A percentile compares a stretch with the other conserved stretches of the same genome.
These are phyloP conservation scores for Penicillium maclennaniae DNA, from an alignment of 495 filamentous ascomycete species.

Conservation along the genomic window DNA sequence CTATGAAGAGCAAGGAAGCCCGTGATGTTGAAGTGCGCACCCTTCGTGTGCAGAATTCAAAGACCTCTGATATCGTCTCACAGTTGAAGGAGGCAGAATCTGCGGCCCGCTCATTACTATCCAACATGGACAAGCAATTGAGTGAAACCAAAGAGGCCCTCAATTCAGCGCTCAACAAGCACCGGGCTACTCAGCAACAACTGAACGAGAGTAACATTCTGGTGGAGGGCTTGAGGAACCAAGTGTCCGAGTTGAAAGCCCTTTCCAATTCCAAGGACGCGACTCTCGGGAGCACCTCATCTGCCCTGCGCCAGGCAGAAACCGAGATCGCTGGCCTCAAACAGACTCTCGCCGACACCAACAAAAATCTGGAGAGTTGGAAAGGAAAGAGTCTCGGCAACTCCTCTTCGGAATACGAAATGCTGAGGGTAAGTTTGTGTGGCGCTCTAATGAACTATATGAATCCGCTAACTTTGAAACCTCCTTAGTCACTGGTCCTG, in stretches of 20 bases:
- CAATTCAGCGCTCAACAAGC: slow-evolving; percentile 58
- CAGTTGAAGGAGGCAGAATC: slow-evolving; percentile 86
- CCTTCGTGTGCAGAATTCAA: slow-evolving; percentile 74
- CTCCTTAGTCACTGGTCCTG: slow-evolving; percentile 68
- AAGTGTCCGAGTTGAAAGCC: slow-evolving; percentile 70
- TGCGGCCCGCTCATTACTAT: slow-evolving; percentile 55
- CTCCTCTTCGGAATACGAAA: slow-evolving; percentile 75
- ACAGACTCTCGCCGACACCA: slow-evolving; percentile 65
- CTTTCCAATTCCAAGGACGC: slow-evolving; percentile 71
- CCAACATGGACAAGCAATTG: slow-evolving; percentile 85
- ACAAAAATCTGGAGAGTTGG: slow-evolving; percentile 75
- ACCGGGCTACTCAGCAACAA: slow-evolving; percentile 67
- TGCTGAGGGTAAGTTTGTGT: slow-evolving; percentile 65
- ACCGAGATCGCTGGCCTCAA: slow-evolving; percentile 69
- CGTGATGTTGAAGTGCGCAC: slow-evolving; percentile 71
- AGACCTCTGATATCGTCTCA: slow-evolving; percentile 89
- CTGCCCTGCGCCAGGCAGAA: slow-evolving; percentile 66
- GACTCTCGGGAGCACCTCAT: slow-evolving; percentile 44
- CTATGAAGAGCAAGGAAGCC: slow-evolving; percentile 88
- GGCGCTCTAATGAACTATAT: background rate
- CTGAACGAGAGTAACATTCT: slow-evolving; percentile 62
- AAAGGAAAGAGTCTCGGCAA: slow-evolving; percentile 76
- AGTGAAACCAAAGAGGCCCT: slow-evolving; percentile 75
- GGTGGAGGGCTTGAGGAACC: slow-evolving; percentile 68
- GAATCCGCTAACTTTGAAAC: slow-evolving; percentile 33